Conservation (phyloP, 441 rosid genomes). For the Adansonia gregorii region DNA sequence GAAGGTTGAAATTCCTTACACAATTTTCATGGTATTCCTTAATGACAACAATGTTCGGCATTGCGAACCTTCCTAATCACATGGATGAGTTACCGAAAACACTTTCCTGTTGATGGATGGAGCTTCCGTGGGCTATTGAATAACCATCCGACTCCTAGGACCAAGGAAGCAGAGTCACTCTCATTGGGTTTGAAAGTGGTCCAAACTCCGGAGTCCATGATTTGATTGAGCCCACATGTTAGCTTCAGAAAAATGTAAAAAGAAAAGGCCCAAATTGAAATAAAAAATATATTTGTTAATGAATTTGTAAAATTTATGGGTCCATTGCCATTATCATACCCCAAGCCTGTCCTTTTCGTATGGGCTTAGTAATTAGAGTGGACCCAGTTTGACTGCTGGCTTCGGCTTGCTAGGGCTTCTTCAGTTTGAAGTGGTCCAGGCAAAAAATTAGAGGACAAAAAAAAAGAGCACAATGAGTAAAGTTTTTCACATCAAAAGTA, state of each 20-base stretch:
- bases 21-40: neutral
- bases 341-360: constrained; percentile 14
- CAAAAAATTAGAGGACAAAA: too few relatives aligned
- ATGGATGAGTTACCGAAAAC: neutral
- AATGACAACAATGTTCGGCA: neutral
- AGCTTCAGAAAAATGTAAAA: neutral
- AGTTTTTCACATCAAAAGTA: constrained; percentile 22
- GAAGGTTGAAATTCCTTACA: neutral
- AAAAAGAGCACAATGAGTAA: too few relatives aligned
- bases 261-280: neutral
- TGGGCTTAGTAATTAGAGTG: constrained; percentile 35
- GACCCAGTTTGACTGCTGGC: constrained; percentile 52
- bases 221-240: neutral
- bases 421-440: neutral
- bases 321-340: neutral
- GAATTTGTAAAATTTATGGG: constrained; percentile 7
- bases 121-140: neutral
- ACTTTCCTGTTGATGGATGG: too few relatives aligned
- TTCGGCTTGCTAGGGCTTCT: neutral
- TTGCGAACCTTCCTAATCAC: neutral
- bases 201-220: neutral
- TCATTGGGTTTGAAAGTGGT: neutral
- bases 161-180: neutral
- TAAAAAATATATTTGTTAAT: too few relatives aligned
- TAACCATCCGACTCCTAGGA: neutral